Evolutionary conservation across 305 asterid species (phyloP).

Genomic region (Andrographis paniculata): DNA sequence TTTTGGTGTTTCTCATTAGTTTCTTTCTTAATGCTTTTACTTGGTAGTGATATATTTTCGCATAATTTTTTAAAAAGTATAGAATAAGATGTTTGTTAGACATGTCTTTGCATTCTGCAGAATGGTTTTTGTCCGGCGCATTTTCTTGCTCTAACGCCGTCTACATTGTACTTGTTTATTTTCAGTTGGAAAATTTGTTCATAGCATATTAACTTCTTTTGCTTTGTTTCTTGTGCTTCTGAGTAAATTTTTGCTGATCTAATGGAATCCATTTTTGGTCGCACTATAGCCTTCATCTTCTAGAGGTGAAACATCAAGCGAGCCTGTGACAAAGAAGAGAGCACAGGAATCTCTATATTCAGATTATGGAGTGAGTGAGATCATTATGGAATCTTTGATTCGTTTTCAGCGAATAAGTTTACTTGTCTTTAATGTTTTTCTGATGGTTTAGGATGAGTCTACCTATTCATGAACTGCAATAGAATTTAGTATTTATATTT

Average conservation of each 20-base stretch:
- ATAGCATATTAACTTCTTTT: background rate
- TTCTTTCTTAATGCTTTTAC: background rate
- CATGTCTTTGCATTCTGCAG: background rate
- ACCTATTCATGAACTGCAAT: constrained; percentile 6
- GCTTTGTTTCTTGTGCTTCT: background rate
- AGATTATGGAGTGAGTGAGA: constrained; percentile 54
- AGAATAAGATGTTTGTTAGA: too few relatives aligned
- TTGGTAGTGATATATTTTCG: constrained; percentile 1
- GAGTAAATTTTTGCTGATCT: constrained; percentile 7
- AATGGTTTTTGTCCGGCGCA: background rate
- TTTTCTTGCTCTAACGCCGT: background rate
- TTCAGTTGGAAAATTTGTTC: constrained; percentile 9
- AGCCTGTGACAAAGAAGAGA: constrained; percentile 54
- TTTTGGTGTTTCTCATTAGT: constrained; percentile 7
- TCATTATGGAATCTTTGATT: constrained; percentile 11
- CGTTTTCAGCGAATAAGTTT: constrained; percentile 8
- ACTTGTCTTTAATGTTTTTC: constrained; percentile 3
- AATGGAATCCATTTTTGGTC: constrained; percentile 20
- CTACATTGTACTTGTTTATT: background rate
- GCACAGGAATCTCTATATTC: constrained; percentile 53
- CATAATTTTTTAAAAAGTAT: background rate
- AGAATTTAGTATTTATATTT: constrained; percentile 7
- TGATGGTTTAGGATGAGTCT: constrained; percentile 4
- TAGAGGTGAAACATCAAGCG: constrained; percentile 56
- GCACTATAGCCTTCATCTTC: constrained; percentile 47